Evolutionary conservation across 1,139 yeast genomes (phyloP).

Genomic region (Kazachstania sp.): DNA sequence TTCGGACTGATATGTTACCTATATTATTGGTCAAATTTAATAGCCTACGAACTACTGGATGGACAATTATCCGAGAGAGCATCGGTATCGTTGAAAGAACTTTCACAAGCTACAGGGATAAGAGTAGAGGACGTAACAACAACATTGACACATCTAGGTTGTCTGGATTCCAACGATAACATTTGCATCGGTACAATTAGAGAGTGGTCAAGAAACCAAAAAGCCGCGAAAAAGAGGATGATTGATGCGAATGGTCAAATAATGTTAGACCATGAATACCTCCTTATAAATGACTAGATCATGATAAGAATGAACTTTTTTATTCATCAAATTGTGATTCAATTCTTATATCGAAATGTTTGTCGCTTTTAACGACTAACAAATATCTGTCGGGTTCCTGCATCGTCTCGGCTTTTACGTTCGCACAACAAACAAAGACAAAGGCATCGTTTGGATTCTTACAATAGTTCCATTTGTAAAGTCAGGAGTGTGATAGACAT

Average conservation of each 20-base stretch:
- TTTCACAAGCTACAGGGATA: conserved; percentile 59
- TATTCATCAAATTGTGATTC: too few relatives aligned
- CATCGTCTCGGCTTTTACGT: too few relatives aligned
- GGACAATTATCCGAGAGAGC: conserved; percentile 32
- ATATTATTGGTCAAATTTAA: conserved; percentile 61
- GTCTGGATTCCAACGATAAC: conserved; percentile 31
- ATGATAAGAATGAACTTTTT: too few relatives aligned
- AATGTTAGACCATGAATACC: conserved; percentile 20
- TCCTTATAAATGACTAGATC: conserved; percentile 23
- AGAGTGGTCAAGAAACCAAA: conserved; percentile 11
- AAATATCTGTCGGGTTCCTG: too few relatives aligned
- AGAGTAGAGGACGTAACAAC: conserved; percentile 58
- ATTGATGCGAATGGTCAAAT: conserved; percentile 1
- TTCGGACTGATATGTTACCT: conserved; percentile 69
- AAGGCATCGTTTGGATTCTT: too few relatives aligned
- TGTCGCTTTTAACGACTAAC: too few relatives aligned
- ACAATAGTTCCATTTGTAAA: too few relatives aligned
- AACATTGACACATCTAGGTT: conserved; percentile 55
- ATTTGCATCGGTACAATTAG: conserved; percentile 14
- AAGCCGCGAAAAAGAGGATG: not conserved
- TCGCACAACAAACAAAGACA: too few relatives aligned
- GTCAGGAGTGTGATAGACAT: too few relatives aligned
- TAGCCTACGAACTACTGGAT: conserved; percentile 37
- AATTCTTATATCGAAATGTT: too few relatives aligned
- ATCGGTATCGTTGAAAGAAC: conserved; percentile 39